Base-by-base conservation (phyloP, 768 basidiomycete genomes). In the Podaxis sp. region DNA sequence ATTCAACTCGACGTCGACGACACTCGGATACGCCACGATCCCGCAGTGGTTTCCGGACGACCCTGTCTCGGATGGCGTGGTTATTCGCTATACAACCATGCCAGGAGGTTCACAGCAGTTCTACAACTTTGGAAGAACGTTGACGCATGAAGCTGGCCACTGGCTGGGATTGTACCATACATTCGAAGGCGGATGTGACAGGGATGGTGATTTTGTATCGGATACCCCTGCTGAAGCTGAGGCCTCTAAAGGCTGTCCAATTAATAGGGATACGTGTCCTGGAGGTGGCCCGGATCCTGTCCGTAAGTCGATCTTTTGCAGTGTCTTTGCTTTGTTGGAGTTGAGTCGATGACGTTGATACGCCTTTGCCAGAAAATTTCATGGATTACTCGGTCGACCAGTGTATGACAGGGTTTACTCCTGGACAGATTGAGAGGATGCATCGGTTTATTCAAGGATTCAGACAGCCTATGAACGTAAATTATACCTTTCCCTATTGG, bases 121-220 rank as follows among this genome's bases (percentile, higher is more conserved):
- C 68, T 83, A 79, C 65, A 77, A 85, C 68, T 70, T 77, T 68
- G 77, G 76, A 2, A 69, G 76, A 64, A 84, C 82, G 2, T 66
- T 80, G n/a, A 77, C 77, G 12, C 83, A 84, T 67, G 82, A 84
- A 67, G 74, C 75, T 8, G 79, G 82, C 3, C 82, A 83, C 67
- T 84, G 82, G 81, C 67, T 80, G 50, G 81, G 82, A 20, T 73
- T 82, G 2, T 78, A 78, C 63, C 82, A 83, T 67, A 82, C 81
- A 33, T 83, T 82, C 72, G 53, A 73, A 67, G 73, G 74, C 48
- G 74, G 76, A 4, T 78, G 76, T 55, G 64, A 64, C 4, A 72
- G 70, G 20, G 56, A 60, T 6, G 81, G 80, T 36, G 81, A 83
- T 64, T 63, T 67, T 15, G 78, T 82, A 4, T 74, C 72, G 17